Evolutionary conservation across 495 filamentous ascomycete species (phyloP), one percentile per base, ranked within the genome.

Genomic region (Tricharina praecox): DNA sequence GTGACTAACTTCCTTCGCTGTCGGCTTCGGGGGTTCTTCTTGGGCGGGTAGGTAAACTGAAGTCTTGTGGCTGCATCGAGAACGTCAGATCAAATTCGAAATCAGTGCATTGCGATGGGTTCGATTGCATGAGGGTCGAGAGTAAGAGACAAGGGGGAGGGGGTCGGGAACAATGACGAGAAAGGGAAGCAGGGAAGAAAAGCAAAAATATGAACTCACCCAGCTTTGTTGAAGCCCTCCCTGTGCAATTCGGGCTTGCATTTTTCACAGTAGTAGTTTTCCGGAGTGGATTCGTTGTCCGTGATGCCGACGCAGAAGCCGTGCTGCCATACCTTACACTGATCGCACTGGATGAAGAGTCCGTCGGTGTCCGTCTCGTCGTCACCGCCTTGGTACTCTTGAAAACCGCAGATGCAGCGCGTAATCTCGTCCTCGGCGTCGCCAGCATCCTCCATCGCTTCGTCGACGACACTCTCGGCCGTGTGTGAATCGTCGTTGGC

Each of bases 321-420:
- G 58, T 99, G 90, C 60, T 99, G 90, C 90, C 90, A 99, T 46
- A 95, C 90, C 62, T 94, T 92, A 67, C 90, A 99, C 40, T 75
- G 69, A 64, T 99, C 90, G 74, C 90, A 99, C 68, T 96, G 90
- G 50, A 99, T 87, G 63, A 93, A 99, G 63, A 96, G 79, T 13
- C 88, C 86, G 30, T 90, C 88, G 40, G 82, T 69, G 38, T 94
- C 88, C 56, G 96, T 87, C 23, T 78, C 73, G 42, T 78, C 68
- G 45, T 75, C 68, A 51, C 78, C 74, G 50, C 92, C 92, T 37
- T 90, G 90, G 64, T 96, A 96, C 15, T 99, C 90, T 58, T 85
- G 84, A 56, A 82, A 76, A 43, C 84, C 86, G 64, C 90, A 99
- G 47, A 99, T 78, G 66, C 90, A 99, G 45, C 90, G 76, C 54